Evolutionary conservation across 148 eudicot genomes (phyloP).

Genomic region (Silene latifolia): DNA sequence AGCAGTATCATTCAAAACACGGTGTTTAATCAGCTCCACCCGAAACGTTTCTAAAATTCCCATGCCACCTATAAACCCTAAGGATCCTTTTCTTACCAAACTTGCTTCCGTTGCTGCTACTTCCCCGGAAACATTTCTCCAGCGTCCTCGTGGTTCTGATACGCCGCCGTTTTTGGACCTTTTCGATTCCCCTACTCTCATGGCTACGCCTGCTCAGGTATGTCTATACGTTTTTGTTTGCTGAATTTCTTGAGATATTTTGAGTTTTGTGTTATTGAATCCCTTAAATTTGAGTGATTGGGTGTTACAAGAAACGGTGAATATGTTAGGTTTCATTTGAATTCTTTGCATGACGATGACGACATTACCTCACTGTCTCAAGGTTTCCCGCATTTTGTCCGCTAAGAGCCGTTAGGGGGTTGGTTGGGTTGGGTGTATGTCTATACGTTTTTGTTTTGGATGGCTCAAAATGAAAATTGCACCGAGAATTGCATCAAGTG

Average conservation of each 20-base stretch:
- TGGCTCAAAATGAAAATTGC: too few relatives aligned
- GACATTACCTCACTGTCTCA: too few relatives aligned
- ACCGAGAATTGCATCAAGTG: too few relatives aligned
- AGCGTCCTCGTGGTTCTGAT: constrained; percentile 41
- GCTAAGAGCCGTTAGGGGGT: too few relatives aligned
- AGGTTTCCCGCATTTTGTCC: too few relatives aligned
- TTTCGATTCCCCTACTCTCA: constrained; percentile 56
- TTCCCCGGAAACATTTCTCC: constrained; percentile 54
- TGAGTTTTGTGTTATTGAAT: neutral
- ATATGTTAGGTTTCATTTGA: too few relatives aligned
- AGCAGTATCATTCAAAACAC: constrained; percentile 14
- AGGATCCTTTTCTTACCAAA: constrained; percentile 62
- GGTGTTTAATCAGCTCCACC: constrained; percentile 17
- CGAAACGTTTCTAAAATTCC: constrained; percentile 41
- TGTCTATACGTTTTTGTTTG: neutral
- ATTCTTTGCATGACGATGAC: too few relatives aligned
- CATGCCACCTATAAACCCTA: constrained; percentile 74
- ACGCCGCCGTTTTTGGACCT: constrained; percentile 62
- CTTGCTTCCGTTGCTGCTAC: constrained; percentile 58
- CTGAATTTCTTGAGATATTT: neutral
- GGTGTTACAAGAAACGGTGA: too few relatives aligned
- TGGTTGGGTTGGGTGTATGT: too few relatives aligned
- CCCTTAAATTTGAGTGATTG: too few relatives aligned
- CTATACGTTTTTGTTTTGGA: too few relatives aligned
- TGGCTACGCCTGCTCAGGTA: constrained; percentile 81